Base-by-base conservation (phyloP, 495 filamentous ascomycete genomes). In the Hyaloscypha bicolor region DNA sequence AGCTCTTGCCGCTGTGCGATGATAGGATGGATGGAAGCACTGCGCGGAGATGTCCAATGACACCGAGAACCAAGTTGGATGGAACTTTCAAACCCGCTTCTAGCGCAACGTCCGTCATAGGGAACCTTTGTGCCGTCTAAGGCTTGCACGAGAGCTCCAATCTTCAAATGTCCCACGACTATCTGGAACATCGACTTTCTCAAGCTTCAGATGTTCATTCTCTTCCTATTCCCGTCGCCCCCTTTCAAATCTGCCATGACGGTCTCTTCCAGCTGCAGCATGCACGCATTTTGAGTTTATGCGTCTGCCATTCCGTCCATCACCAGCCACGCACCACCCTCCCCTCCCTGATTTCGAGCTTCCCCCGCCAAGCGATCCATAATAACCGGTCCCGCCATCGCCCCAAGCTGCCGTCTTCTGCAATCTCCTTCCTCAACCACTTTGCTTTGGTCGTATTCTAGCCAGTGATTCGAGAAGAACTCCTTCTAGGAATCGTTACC, bases 401-500 rank as follows among this genome's bases (percentile, higher is more conserved):
- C 16, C 42, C 42, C 1, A 19, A 48, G 42, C 56, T 31, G 14
- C 56, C 33, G 4, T 60, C 31, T 60, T 60, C 30, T 60, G 8
- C 56, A 60, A 32, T 37, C 32, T 60, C 31, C 56, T 60, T 31
- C 56, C 56, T 60, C 56, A 52, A 51, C 29, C 9, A 30, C 56
- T n/a, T 37, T 31, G 25, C 57, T 62, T 21, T 56, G 16, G 25
- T 37, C 31, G 21, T 48, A 25, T 16, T 56, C 56, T 35, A n/a
- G 21, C 37, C 32, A 58, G 66, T 32, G 37, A 51, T 48, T 60
- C 66, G 39, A 62, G 53, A 60, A 60, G 56, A 30, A 9, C 2
- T 33, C 31, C 33, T n/a, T 37, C 51, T 30, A 5, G 37, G 60
- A 32, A 29, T 57, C n/a, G 4, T n/a, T 64, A 30, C 31, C 51